Conservation (phyloP, 768 basidiomycete genomes). For the Leccinum variicolor region DNA sequence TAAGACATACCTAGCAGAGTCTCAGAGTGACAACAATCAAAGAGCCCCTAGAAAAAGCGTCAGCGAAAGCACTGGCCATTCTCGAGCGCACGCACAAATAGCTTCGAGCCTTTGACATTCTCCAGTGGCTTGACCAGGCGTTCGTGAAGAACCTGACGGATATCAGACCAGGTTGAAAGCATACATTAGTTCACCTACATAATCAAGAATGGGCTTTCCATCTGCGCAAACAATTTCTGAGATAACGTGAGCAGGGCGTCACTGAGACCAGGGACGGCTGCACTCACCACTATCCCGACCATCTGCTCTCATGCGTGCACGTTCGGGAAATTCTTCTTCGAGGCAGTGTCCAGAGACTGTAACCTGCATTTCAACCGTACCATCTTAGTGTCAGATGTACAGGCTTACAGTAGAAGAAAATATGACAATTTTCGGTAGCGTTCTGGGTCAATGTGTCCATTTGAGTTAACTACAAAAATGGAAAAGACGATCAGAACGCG, state of each 20-base stretch:
- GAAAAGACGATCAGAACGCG: background rate
- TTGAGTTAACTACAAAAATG: constrained; percentile 26
- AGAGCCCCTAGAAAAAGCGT: constrained; percentile 21
- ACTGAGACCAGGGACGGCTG: background rate
- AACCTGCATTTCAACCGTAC: background rate
- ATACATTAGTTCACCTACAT: constrained; percentile 8
- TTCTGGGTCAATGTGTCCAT: constrained; percentile 42
- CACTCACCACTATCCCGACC: constrained; percentile 45
- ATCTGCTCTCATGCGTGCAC: constrained; percentile 39
- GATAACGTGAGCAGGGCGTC: background rate
- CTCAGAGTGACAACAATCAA: constrained; percentile 32
- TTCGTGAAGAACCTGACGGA: constrained; percentile 18
- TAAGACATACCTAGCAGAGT: constrained; percentile 19
- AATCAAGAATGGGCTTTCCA: constrained; percentile 20
- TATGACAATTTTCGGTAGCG: constrained; percentile 42
- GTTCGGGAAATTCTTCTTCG: constrained; percentile 20
- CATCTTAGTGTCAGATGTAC: background rate
- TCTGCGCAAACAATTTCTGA: constrained; percentile 21
- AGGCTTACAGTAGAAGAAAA: constrained; percentile 54
- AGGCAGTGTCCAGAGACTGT: constrained; percentile 17
- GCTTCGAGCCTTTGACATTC: constrained; percentile 13
- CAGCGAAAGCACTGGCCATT: background rate
- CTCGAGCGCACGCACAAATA: constrained; percentile 14
- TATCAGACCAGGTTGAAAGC: background rate
- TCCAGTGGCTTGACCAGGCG: constrained; percentile 19